A percentile compares a stretch with the other conserved stretches of the same genome.
These are phyloP conservation scores for Pleurotus tuoliensis DNA, from an alignment of 768 basidiomycete genomes.

Conservation along the genomic window DNA sequence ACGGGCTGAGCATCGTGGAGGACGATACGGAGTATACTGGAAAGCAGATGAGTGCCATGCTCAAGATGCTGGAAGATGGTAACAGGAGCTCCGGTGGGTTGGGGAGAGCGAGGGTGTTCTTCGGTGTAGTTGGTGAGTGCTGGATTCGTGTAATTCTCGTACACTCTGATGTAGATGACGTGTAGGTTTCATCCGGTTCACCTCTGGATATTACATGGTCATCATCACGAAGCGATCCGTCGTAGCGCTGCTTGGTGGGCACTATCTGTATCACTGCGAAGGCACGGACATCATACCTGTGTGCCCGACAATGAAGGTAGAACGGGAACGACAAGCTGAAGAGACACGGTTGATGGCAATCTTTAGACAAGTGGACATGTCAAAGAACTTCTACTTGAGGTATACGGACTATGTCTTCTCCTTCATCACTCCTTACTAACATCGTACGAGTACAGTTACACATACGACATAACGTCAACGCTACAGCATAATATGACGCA, in stretches of 20 bases:
- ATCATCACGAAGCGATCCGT: constrained; percentile 86
- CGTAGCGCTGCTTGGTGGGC: constrained; percentile 91
- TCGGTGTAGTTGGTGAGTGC: constrained; percentile 71
- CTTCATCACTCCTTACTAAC: constrained; percentile 5
- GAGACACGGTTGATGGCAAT: constrained; percentile 85
- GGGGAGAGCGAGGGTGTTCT: constrained; percentile 73
- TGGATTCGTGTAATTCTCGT: not conserved
- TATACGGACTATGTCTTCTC: constrained; percentile 21
- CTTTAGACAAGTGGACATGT: constrained; percentile 96
- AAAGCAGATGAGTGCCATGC: constrained; percentile 84
- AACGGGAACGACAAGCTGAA: constrained; percentile 78
- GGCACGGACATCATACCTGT: constrained; percentile 81
- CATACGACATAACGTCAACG: constrained; percentile 96
- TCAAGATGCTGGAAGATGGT: constrained; percentile 95
- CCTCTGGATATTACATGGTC: constrained; percentile 95
- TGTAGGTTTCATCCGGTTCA: constrained; percentile 88
- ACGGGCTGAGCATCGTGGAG: constrained; percentile 65
- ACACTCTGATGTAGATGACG: not conserved
- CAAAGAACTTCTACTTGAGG: constrained; percentile 99
- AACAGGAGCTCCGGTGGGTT: constrained; percentile 87
- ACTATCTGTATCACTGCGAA: constrained; percentile 96
- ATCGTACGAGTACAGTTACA: constrained; percentile 54
- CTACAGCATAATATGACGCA: constrained; percentile 85
- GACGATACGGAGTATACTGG: constrained; percentile 87
- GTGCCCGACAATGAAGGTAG: constrained; percentile 78